A percentile compares a stretch with the other conserved stretches of the same genome.
Evolutionary conservation across 1,284 basidiomycete species (phyloP).

Genomic region (Ustilago trichophora): DNA sequence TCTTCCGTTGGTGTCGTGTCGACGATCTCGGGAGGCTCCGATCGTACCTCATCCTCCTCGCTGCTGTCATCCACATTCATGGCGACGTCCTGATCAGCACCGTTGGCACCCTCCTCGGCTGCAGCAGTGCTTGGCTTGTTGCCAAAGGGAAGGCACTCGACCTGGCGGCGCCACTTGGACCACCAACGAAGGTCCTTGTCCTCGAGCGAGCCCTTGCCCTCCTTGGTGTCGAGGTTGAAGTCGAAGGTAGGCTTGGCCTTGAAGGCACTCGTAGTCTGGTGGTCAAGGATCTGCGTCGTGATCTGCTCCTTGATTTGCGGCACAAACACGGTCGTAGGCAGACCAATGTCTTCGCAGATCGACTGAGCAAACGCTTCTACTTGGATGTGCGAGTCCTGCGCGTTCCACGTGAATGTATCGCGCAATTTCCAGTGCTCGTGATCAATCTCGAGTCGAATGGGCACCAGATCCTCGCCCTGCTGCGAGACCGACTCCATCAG

Average conservation of each 20-base stretch:
- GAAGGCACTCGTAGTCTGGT: slow-evolving; percentile 63
- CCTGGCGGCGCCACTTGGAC: slow-evolving; percentile 43
- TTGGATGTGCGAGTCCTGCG: slow-evolving; percentile 84
- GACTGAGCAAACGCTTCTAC: slow-evolving; percentile 89
- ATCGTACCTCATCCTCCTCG: slow-evolving; percentile 68
- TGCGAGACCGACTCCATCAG: slow-evolving; percentile 73
- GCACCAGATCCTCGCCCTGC: slow-evolving; percentile 81
- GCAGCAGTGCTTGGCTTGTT: too few relatives aligned
- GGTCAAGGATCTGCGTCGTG: slow-evolving; percentile 85
- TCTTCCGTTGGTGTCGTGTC: slow-evolving; percentile 69
- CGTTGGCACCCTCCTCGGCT: slow-evolving; percentile 71
- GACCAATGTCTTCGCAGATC: slow-evolving; percentile 87
- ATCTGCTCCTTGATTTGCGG: slow-evolving; percentile 82
- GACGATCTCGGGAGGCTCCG: slow-evolving; percentile 35
- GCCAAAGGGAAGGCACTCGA: slow-evolving; percentile 33
- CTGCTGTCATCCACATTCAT: slow-evolving; percentile 55
- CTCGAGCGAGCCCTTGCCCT: slow-evolving; percentile 37
- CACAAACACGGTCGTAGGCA: slow-evolving; percentile 76
- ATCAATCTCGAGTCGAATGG: slow-evolving; percentile 93
- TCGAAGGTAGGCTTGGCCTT: slow-evolving; percentile 41
- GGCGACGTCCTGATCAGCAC: slow-evolving; percentile 67
- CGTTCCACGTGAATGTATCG: slow-evolving; percentile 97
- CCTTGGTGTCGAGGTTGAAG: slow-evolving; percentile 22
- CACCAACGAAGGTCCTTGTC: slow-evolving; percentile 45
- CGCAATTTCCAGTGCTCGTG: slow-evolving; percentile 87